phyloP scores from a whole-genome alignment of 140 eudicot genomes.

The Oenanthe javanica region DNA sequence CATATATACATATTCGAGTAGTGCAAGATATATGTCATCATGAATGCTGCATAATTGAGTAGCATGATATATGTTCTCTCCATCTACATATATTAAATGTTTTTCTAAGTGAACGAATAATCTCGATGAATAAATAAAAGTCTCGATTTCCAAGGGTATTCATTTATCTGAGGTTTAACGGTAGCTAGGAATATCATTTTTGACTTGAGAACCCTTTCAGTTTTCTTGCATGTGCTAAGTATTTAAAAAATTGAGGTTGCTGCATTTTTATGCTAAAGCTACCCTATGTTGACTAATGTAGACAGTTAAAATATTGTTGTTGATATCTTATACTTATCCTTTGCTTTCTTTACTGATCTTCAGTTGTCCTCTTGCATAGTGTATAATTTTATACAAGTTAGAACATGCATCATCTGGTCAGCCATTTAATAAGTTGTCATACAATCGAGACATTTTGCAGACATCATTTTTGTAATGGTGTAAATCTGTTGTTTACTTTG shows the following conservation, averaged over 20 bases:
- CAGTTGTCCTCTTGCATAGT: too few species aligned
- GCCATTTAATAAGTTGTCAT: background rate
- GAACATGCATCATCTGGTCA: background rate
- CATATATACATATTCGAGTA: background rate
- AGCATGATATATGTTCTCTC: background rate
- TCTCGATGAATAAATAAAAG: too few species aligned
- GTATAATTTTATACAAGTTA: background rate
- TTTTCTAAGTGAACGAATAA: background rate
- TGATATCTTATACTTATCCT: background rate
- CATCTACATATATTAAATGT: background rate
- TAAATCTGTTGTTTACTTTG: background rate
- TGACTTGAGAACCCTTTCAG: background rate
- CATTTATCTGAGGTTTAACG: background rate
- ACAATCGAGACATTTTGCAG: background rate
- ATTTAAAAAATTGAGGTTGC: background rate
- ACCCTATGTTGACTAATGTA: slow-evolving; percentile 1
- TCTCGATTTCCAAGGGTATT: too few species aligned
- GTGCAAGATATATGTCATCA: background rate
- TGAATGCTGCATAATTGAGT: background rate
- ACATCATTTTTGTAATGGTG: background rate
- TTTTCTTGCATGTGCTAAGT: background rate
- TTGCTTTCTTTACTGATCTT: too few species aligned
- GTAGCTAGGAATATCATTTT: background rate
- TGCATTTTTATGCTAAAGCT: background rate
- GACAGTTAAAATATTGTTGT: background rate